Conservation (phyloP, 495 filamentous ascomycete genomes). For the Penicillium herquei region DNA sequence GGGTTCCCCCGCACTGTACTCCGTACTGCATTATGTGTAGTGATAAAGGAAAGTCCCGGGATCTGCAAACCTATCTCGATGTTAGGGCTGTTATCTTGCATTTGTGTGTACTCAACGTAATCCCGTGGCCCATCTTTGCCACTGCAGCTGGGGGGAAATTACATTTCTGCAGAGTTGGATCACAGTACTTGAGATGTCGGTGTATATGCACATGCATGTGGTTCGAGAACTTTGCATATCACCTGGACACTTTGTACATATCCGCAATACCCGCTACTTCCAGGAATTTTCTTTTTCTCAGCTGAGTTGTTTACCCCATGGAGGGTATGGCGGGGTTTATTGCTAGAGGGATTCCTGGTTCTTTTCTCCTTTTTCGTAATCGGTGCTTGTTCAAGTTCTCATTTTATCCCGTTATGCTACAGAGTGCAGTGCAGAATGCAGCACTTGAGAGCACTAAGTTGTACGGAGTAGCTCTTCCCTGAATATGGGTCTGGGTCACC, state of each 20-base stretch:
- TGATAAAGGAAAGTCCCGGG: not conserved
- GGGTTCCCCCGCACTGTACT: not conserved
- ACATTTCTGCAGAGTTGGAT: no score
- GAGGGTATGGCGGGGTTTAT: no score
- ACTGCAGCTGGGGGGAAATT: no score
- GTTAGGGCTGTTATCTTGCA: not conserved
- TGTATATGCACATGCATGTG: not conserved
- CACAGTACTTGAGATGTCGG: not conserved
- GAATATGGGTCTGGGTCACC: no score
- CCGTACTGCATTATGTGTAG: not conserved
- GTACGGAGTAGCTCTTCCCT: no score
- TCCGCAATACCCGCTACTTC: not conserved
- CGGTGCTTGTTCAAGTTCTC: no score
- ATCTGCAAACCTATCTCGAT: not conserved
- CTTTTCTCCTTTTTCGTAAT: not conserved
- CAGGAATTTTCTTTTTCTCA: not conserved
- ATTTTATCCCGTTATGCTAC: no score
- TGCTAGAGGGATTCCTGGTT: no score
- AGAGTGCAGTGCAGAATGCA: no score
- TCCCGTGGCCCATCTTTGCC: not conserved
- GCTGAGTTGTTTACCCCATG: not conserved
- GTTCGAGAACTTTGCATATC: not conserved
- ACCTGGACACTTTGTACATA: not conserved
- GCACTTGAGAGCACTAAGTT: no score
- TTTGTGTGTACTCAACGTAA: not conserved